Conservation (phyloP, 441 rosid genomes). For the Adansonia grandidieri region DNA sequence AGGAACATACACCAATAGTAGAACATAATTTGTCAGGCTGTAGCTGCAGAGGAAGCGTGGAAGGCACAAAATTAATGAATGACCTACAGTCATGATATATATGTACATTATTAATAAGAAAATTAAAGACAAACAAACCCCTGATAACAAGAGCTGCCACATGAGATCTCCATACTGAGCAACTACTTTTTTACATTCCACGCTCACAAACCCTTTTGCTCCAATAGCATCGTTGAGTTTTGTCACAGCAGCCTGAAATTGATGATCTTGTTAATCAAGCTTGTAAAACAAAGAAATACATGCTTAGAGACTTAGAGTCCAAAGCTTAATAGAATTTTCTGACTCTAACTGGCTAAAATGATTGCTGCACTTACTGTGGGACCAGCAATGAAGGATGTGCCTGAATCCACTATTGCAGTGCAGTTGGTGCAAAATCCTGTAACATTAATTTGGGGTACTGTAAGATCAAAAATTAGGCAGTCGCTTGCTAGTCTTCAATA, state of each 20-base stretch:
- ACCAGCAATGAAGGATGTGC: slow-evolving; percentile 70
- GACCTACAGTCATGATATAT: background rate
- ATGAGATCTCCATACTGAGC: slow-evolving; percentile 59
- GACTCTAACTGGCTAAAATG: background rate
- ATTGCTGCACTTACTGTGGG: slow-evolving; percentile 47
- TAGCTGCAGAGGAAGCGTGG: slow-evolving; percentile 24
- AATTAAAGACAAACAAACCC: slow-evolving; percentile 39
- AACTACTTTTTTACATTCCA: slow-evolving; percentile 55
- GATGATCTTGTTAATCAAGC: slow-evolving; percentile 4
- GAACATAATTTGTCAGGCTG: slow-evolving; percentile 36
- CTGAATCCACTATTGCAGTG: slow-evolving; percentile 73
- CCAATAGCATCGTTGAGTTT: slow-evolving; percentile 72
- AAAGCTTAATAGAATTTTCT: background rate
- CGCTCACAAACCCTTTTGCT: slow-evolving; percentile 58
- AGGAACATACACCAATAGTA: slow-evolving; percentile 31
- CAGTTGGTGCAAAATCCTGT: slow-evolving; percentile 64
- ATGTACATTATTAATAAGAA: slow-evolving; percentile 6
- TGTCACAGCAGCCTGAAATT: slow-evolving; percentile 49
- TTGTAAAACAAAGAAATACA: slow-evolving; percentile 10
- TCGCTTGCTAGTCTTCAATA: background rate
- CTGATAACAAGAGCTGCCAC: slow-evolving; percentile 51
- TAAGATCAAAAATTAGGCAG: background rate
- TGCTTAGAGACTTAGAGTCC: background rate
- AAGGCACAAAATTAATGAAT: background rate
- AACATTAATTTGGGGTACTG: background rate